Evolutionary conservation across 1,284 basidiomycete species (phyloP).

Genomic region (Phylloboletellus chloephorus): DNA sequence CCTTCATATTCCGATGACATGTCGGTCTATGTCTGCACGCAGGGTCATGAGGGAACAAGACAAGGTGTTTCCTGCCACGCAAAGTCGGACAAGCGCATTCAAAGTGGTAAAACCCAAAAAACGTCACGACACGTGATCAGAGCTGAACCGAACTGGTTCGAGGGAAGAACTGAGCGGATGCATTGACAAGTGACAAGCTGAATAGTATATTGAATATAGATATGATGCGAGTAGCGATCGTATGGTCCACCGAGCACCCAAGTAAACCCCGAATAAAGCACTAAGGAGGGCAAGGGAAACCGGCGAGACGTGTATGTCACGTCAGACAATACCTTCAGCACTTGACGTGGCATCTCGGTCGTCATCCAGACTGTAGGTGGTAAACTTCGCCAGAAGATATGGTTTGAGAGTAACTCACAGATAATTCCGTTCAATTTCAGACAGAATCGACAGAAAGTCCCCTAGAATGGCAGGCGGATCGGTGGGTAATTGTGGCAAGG

Average conservation of each 20-base stretch:
- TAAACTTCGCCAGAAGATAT: conserved; percentile 16
- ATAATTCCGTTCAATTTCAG: conserved; percentile 84
- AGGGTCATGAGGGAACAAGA: background rate
- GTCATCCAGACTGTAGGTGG: conserved; percentile 56
- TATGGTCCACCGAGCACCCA: background rate
- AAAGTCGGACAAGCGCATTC: too few relatives aligned
- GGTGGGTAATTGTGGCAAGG: conserved; percentile 1
- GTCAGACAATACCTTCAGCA: conserved; percentile 44
- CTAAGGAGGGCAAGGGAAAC: background rate
- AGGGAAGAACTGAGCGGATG: too few relatives aligned
- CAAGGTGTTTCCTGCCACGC: too few relatives aligned
- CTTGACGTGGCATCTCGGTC: conserved; percentile 60
- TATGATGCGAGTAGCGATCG: conserved; percentile 3
- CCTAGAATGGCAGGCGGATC: conserved; percentile 40
- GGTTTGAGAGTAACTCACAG: conserved; percentile 44
- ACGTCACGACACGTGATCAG: conserved; percentile 17
- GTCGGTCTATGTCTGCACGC: background rate
- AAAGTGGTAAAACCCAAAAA: too few relatives aligned
- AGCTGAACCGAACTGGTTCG: background rate
- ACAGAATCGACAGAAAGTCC: conserved; percentile 85
- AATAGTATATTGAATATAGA: conserved; percentile 4
- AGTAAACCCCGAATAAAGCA: background rate
- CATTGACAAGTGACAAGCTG: too few relatives aligned
- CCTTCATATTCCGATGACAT: conserved; percentile 26
- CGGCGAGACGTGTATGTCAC: conserved; percentile 27